Evolutionary conservation across 1,284 basidiomycete species (phyloP).

Genomic region (Cystobasidium slooffiae): DNA sequence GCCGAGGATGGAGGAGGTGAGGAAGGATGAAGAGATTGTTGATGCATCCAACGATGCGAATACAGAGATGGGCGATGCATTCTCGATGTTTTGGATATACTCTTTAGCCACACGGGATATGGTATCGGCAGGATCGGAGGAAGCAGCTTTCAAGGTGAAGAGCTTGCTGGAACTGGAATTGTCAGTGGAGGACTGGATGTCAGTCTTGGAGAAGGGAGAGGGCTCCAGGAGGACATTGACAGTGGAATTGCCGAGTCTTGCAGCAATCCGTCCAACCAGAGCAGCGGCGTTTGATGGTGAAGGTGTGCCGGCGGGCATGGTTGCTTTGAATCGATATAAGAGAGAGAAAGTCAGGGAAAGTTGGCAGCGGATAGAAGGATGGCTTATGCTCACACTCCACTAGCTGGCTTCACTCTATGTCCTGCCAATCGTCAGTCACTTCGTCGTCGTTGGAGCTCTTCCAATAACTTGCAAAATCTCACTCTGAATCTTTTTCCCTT

Average conservation of each 20-base stretch:
- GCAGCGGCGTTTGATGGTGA: conserved; percentile 14
- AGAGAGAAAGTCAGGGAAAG: too few species aligned
- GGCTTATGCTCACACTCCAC: too few species aligned
- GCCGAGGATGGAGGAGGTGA: conserved; percentile 55
- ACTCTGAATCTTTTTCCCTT: too few species aligned
- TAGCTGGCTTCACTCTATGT: too few species aligned
- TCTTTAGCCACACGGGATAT: conserved; percentile 8
- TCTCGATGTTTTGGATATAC: neutral
- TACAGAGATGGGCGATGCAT: conserved; percentile 3
- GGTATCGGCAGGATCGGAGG: conserved; percentile 41
- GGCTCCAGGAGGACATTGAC: conserved; percentile 15
- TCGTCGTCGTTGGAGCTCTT: too few species aligned
- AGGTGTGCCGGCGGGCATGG: neutral
- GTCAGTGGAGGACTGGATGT: neutral
- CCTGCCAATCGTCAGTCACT: too few species aligned
- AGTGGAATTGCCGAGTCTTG: neutral
- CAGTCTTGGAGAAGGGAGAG: conserved; percentile 1
- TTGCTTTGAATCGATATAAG: too few species aligned
- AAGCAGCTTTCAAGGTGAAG: conserved; percentile 22
- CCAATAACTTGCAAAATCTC: too few species aligned
- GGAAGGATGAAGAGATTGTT: neutral
- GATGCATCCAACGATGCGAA: too few species aligned
- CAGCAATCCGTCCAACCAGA: conserved; percentile 36
- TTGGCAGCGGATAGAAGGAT: too few species aligned
- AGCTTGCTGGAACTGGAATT: neutral